Base-by-base conservation (phyloP, 2,329 filamentous ascomycete species). In the Ceratocystis ficicola region DNA sequence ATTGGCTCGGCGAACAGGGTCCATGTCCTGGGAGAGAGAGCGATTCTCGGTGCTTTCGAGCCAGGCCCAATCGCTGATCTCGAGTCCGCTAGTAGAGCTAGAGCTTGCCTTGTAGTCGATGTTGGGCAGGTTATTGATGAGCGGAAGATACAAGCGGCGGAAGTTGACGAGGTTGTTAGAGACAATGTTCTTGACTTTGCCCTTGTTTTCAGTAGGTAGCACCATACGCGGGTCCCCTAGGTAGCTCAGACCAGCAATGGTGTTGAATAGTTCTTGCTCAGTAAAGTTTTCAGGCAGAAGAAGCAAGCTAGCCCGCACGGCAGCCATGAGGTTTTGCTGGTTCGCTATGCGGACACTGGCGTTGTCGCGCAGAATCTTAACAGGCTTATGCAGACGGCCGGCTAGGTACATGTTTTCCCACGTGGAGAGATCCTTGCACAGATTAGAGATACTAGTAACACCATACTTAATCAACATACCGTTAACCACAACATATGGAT, bases 371-470 rank as follows among this genome's bases (percentile, higher is more conserved):
- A 99, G 82, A 70, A 99, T 97, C 78, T 99, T 97, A 75, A 96
- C 94, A 1, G 94, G 94, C 74, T 99, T 99, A 69, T 99, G 94
- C 64, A 99, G 81, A 44, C 94, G 88, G 3, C 94, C 94, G 5
- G 95, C 94, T n/a, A 99, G 83, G 75, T 99, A 99, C 30, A 99
- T 80, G 0, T 90, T 96, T 69, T 96, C 86, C 94, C 94, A 99
- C 67, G 91, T 85, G 36, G 85, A 88, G 28, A 99, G 82, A 73
- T 99, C 94, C 52, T 81, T 82, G 71, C 90, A 92, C 17, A 99
- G 79, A 2, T 92, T 96, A 72, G 95, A 86, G 70, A 97, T 83
- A 72, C 95, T 96, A 55, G 96, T 95, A 25, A 99, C 94, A 22
- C 93, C 94, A 72, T 99, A 99, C 77, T 99, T 99, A 76, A 99